phyloP scores from a whole-genome alignment of 2,329 filamentous ascomycete species.

The Talaromyces pinophilus region DNA sequence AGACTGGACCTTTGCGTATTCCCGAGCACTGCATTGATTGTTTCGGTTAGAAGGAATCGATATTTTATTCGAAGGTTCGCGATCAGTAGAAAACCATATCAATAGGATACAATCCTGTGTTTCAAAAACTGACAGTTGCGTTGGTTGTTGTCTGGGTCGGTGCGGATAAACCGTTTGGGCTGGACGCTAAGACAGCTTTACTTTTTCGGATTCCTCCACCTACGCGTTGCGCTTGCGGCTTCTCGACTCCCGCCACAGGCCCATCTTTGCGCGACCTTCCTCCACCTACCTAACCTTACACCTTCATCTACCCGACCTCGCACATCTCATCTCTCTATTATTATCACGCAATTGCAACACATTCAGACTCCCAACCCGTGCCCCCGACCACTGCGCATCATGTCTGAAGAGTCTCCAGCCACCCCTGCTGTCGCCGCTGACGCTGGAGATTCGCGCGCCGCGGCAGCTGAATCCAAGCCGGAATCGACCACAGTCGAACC shows the following conservation, averaged over 20 bases:
- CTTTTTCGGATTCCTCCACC: slow-evolving; percentile 10
- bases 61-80: background rate
- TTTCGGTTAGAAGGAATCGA: background rate
- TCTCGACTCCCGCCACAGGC: slow-evolving; percentile 31
- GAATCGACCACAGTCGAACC: slow-evolving; percentile 27
- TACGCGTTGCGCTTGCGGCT: slow-evolving; percentile 27
- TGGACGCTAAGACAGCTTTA: slow-evolving; percentile 4
- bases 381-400: slow-evolving; percentile 31
- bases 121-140: too few relatives aligned
- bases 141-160: background rate
- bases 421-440: slow-evolving; percentile 34
- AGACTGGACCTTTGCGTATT: background rate
- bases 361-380: background rate
- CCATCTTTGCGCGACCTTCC: slow-evolving; percentile 21
- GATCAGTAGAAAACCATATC: background rate
- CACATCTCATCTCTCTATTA: background rate
- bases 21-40: background rate
- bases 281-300: background rate
- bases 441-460: slow-evolving; percentile 36
- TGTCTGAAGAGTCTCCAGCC: slow-evolving; percentile 44
- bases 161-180: background rate
- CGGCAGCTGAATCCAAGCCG: slow-evolving; percentile 31
- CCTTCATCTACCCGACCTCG: background rate
- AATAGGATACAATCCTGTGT: too few relatives aligned
- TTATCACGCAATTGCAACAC: background rate